Percentiles rank a stretch among this genome's conserved stretches.
These are phyloP conservation scores for Kuraishia hungarica DNA, from an alignment of 805 yeast genomes.

Conservation along the genomic window DNA sequence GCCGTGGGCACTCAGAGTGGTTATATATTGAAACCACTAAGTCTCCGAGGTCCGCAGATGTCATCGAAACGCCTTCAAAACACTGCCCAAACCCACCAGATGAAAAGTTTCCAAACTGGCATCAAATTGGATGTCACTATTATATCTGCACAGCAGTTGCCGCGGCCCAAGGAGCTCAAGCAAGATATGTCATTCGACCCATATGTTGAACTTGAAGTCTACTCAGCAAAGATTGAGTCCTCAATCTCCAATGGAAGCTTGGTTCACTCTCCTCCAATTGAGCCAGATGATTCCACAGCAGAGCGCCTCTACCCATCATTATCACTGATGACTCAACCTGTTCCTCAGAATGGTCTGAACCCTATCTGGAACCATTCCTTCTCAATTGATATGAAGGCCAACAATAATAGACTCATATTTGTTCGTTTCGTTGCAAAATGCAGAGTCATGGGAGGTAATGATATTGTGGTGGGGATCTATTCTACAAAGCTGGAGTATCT, in stretches of 20 bases:
- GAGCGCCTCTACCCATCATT: conserved; percentile 3
- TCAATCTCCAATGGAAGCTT: not conserved
- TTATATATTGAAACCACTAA: conserved; percentile 67
- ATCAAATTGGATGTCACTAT: conserved; percentile 31
- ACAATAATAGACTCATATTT: conserved; percentile 42
- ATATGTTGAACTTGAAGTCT: conserved; percentile 49
- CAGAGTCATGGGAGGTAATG: conserved; percentile 6
- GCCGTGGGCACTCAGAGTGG: conserved; percentile 54
- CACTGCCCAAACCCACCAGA: conserved; percentile 9
- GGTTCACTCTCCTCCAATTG: not conserved
- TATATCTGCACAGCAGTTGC: conserved; percentile 81
- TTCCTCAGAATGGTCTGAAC: conserved; percentile 73
- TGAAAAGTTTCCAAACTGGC: conserved; percentile 12
- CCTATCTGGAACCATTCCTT: conserved; percentile 66
- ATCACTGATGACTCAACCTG: conserved; percentile 22
- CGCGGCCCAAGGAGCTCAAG: conserved; percentile 51
- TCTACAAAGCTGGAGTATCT: conserved; percentile 56
- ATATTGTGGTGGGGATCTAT: conserved; percentile 42
- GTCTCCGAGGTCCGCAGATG: conserved; percentile 10
- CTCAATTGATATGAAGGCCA: conserved; percentile 16
- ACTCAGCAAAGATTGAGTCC: conserved; percentile 9
- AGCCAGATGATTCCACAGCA: not conserved
- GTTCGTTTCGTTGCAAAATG: conserved; percentile 41
- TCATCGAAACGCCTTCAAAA: not conserved
- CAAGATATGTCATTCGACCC: conserved; percentile 43